Conservation (phyloP, 192 early-diverging fungal genomes). For the Coemansia sp. region DNA sequence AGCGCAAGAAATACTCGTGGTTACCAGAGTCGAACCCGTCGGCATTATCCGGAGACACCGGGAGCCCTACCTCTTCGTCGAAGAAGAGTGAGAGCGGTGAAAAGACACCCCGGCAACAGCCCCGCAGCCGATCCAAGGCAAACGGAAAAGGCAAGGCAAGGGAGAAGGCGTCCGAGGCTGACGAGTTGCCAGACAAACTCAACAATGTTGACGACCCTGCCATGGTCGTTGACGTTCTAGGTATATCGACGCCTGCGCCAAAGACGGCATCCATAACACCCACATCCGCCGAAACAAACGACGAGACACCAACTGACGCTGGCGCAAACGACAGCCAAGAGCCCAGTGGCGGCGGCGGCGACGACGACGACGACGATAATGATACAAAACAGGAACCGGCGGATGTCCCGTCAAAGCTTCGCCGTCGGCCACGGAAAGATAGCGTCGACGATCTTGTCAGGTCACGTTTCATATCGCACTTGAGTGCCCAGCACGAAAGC, state of each 20-base stretch:
- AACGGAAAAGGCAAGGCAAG: slow-evolving; percentile 13
- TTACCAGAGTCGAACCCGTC: slow-evolving; percentile 50
- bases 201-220: not conserved
- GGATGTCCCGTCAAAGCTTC: not conserved
- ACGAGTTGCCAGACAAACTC: not conserved
- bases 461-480: slow-evolving; percentile 31
- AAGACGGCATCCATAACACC: not conserved
- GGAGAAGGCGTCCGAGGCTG: slow-evolving; percentile 6
- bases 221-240: slow-evolving; percentile 13
- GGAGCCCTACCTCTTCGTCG: not conserved
- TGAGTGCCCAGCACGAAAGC: slow-evolving; percentile 15
- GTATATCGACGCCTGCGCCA: slow-evolving; percentile 15
- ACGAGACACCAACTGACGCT: not conserved
- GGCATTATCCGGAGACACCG: slow-evolving; percentile 40
- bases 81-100: slow-evolving; percentile 27
- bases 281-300: not conserved
- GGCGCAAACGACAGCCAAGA: not conserved
- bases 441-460: slow-evolving; percentile 53
- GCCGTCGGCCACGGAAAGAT: slow-evolving; percentile 40
- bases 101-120: slow-evolving; percentile 8
- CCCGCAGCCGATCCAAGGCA: slow-evolving; percentile 10
- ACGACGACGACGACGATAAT: not conserved
- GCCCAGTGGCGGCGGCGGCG: not conserved
- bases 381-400: not conserved
- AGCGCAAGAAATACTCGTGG: slow-evolving; percentile 56